A percentile compares a stretch with the other conserved stretches of the same genome.
phyloP scores from a whole-genome alignment of 2,329 filamentous ascomycete species.

The Xylariaceae sp. region DNA sequence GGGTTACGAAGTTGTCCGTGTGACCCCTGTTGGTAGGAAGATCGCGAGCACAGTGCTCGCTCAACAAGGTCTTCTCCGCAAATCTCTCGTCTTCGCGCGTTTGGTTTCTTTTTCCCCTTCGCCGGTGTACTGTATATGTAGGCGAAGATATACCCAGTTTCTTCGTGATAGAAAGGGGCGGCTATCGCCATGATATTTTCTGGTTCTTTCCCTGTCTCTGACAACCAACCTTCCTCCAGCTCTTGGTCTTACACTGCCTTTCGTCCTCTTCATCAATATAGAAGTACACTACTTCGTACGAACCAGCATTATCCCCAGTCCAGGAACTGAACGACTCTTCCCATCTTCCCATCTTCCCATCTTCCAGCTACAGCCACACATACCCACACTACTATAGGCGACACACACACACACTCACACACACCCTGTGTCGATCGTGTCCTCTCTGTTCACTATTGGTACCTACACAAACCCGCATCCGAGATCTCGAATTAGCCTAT shows the following conservation, averaged over 20 bases:
- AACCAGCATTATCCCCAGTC: conserved; percentile 1
- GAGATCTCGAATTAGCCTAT: background rate
- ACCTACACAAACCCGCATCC: background rate
- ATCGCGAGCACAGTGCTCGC: conserved; percentile 8
- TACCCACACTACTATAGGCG: background rate
- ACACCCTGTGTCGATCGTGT: background rate
- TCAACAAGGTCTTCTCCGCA: conserved; percentile 4
- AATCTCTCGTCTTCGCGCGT: background rate
- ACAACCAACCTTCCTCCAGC: background rate
- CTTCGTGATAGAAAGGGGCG: conserved; percentile 12
- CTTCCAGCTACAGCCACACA: too few species aligned
- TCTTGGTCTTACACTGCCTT: conserved; percentile 7
- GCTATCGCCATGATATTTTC: conserved; percentile 2
- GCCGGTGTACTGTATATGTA: conserved; percentile 12
- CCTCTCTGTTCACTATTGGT: background rate
- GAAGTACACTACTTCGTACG: background rate
- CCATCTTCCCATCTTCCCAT: background rate
- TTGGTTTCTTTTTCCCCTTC: conserved; percentile 12
- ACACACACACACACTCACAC: background rate
- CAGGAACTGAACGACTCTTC: conserved; percentile 1
- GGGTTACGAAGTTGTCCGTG: conserved; percentile 5
- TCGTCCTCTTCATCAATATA: background rate
- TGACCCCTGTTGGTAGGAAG: conserved; percentile 8
- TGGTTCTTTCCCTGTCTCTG: background rate
- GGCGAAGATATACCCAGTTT: conserved; percentile 3